A percentile compares a stretch with the other conserved stretches of the same genome.
phyloP scores from a whole-genome alignment of 148 eudicot genomes.

The Selenicereus undatus region DNA sequence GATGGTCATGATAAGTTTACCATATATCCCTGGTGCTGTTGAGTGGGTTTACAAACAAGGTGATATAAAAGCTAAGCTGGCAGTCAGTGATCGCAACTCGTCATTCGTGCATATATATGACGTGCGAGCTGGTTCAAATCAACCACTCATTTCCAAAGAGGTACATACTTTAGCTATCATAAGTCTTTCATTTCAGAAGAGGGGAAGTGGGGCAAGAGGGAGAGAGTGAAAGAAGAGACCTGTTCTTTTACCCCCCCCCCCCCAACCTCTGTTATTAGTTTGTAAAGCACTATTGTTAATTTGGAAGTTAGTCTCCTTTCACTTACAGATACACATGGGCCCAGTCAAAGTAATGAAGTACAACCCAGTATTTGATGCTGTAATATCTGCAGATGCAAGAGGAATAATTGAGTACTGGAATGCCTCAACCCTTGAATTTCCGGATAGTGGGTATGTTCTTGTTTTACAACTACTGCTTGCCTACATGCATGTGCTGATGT shows the following conservation, averaged over 20 bases:
- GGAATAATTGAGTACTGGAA: slow-evolving; percentile 96
- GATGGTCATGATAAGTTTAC: slow-evolving; percentile 95
- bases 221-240: neutral
- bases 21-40: slow-evolving; percentile 70
- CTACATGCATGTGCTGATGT: neutral
- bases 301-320: neutral
- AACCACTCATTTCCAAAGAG: slow-evolving; percentile 77
- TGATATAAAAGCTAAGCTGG: slow-evolving; percentile 85
- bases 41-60: slow-evolving; percentile 98
- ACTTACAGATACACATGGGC: slow-evolving; percentile 68
- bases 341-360: slow-evolving; percentile 84
- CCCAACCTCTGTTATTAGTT: neutral
- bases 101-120: slow-evolving; percentile 83
- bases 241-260: neutral
- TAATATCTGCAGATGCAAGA: slow-evolving; percentile 79
- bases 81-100: slow-evolving; percentile 82
- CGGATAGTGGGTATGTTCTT: slow-evolving; percentile 61
- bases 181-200: neutral
- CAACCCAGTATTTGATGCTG: slow-evolving; percentile 67
- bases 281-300: neutral
- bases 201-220: neutral
- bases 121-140: slow-evolving; percentile 81
- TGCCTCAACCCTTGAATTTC: slow-evolving; percentile 72
- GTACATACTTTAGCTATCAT: slow-evolving; percentile 29
- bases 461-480: neutral